These are phyloP conservation scores for Coemansia sp. DNA, from an alignment of 192 early-diverging fungal species.

Conservation along the genomic window DNA sequence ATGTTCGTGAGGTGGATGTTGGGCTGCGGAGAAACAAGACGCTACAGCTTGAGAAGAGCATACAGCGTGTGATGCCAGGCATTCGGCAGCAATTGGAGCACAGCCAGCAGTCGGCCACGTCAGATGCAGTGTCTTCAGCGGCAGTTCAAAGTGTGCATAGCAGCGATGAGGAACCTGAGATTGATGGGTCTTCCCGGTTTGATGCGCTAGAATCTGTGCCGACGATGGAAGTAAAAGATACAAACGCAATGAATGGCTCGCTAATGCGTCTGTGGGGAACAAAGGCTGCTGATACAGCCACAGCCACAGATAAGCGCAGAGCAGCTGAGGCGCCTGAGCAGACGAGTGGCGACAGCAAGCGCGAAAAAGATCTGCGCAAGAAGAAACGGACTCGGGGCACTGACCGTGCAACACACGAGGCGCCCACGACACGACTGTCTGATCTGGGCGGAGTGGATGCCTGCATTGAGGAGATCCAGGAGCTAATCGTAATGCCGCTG, in stretches of 20 bases:
- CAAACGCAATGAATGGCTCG: slow-evolving; percentile 47
- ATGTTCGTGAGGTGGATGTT: slow-evolving; percentile 27
- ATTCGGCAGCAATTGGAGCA: slow-evolving; percentile 26
- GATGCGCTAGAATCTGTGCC: slow-evolving; percentile 32
- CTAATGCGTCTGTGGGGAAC: slow-evolving; percentile 42
- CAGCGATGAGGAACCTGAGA: slow-evolving; percentile 33
- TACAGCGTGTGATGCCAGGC: slow-evolving; percentile 31
- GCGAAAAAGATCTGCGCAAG: slow-evolving; percentile 9
- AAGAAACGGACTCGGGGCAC: slow-evolving; percentile 18
- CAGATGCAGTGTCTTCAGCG: not conserved
- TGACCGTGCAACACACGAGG: slow-evolving; percentile 16
- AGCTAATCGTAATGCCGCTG: slow-evolving; percentile 90
- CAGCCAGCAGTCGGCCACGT: not conserved
- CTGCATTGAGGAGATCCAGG: slow-evolving; percentile 86
- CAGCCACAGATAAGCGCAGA: slow-evolving; percentile 4
- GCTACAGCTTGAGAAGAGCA: slow-evolving; percentile 29
- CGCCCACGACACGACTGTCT: slow-evolving; percentile 62
- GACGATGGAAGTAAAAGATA: slow-evolving; percentile 42
- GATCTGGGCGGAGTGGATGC: slow-evolving; percentile 92
- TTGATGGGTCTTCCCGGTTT: slow-evolving; percentile 27
- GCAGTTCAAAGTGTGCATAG: slow-evolving; percentile 6
- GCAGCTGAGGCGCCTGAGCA: not conserved
- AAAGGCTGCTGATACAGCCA: not conserved
- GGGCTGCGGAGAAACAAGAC: slow-evolving; percentile 23
- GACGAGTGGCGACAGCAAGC: not conserved